phyloP scores from a whole-genome alignment of 495 filamentous ascomycete species.

The Margaritispora aquatica region DNA sequence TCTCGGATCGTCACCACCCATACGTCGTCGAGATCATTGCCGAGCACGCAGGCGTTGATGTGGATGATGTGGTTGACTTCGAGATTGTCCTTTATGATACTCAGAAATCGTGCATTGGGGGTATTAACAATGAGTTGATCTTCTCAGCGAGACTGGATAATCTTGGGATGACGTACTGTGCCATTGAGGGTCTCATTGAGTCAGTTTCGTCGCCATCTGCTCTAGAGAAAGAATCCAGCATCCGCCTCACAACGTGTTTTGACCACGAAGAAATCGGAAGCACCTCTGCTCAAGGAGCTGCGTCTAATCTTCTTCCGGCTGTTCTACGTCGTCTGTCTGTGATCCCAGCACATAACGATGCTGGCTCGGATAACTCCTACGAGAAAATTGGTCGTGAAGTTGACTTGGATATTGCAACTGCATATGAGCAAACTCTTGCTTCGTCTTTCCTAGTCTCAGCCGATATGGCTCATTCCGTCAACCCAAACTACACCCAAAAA shows the following conservation, averaged over 20 bases:
- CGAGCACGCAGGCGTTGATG: constrained; percentile 61
- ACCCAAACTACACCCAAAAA: constrained; percentile 89
- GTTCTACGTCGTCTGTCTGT: constrained; percentile 84
- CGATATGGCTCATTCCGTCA: constrained; percentile 93
- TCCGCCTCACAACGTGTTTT: constrained; percentile 86
- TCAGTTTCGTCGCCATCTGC: constrained; percentile 56
- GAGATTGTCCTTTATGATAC: constrained; percentile 95
- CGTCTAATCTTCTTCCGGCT: constrained; percentile 85
- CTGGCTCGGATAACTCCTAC: constrained; percentile 42
- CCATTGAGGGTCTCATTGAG: constrained; percentile 70
- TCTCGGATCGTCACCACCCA: constrained; percentile 84
- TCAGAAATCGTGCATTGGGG: constrained; percentile 82
- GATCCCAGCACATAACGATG: constrained; percentile 47
- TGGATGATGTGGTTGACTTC: constrained; percentile 79
- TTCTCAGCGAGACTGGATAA: constrained; percentile 93
- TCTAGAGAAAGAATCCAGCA: constrained; percentile 68
- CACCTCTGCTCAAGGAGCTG: constrained; percentile 82
- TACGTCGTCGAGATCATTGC: constrained; percentile 81
- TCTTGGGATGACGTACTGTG: constrained; percentile 90
- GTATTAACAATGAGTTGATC: constrained; percentile 88
- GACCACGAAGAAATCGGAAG: constrained; percentile 98
- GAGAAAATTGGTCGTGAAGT: constrained; percentile 43
- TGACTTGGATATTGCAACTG: constrained; percentile 55
- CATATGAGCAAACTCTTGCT: constrained; percentile 87
- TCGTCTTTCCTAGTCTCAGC: constrained; percentile 94